Conservation (phyloP, 257 asterid species). For the Penstemon newberryi region DNA sequence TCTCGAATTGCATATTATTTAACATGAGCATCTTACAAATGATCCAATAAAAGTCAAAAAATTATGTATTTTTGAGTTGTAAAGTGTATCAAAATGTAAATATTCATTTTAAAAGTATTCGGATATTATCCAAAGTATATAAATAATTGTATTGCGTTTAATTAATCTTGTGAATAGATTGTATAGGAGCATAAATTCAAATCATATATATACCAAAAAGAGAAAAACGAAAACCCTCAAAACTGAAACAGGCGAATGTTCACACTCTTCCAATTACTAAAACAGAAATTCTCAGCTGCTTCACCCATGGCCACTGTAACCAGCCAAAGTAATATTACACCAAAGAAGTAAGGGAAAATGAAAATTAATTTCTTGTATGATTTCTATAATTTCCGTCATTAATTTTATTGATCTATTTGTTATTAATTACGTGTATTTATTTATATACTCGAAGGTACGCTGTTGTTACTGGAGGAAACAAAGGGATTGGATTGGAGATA, state of each 20-base stretch:
- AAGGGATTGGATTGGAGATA: constrained; percentile 60
- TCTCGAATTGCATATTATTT: too few species aligned
- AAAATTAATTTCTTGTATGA: neutral
- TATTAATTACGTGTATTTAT: neutral
- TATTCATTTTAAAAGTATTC: too few species aligned
- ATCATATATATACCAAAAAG: too few species aligned
- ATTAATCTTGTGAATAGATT: too few species aligned
- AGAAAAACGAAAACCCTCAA: too few species aligned
- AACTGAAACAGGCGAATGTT: neutral
- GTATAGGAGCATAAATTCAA: too few species aligned
- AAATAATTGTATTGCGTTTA: too few species aligned
- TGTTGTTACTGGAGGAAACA: constrained; percentile 60
- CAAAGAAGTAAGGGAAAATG: neutral
- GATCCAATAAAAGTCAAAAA: too few species aligned
- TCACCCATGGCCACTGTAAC: neutral
- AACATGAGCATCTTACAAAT: too few species aligned
- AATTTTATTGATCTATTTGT: neutral
- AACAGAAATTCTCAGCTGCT: neutral
- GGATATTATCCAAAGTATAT: too few species aligned
- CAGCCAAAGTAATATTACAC: neutral
- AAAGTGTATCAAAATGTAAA: too few species aligned
- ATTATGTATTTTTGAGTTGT: too few species aligned
- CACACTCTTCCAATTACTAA: neutral
- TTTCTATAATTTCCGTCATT: neutral
- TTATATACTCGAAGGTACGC: constrained; percentile 38